Evolutionary conservation across 2,329 filamentous ascomycete species (phyloP).

Genomic region (Colletotrichum chrysophilum): DNA sequence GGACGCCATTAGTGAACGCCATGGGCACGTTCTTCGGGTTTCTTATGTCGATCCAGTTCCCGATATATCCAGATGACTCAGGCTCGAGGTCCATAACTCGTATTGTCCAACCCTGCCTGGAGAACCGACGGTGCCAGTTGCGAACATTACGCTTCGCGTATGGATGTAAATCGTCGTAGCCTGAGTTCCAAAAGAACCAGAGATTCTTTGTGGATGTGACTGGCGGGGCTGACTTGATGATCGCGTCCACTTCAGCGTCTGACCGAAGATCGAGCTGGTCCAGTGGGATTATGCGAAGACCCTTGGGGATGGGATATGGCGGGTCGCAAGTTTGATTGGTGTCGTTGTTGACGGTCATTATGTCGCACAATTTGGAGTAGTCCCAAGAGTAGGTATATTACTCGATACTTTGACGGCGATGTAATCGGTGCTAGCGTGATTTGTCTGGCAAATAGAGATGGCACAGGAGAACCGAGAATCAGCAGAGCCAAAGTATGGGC

Average conservation of each 20-base stretch:
- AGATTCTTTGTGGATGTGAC: conserved; percentile 46
- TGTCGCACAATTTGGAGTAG: neutral
- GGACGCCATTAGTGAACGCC: conserved; percentile 39
- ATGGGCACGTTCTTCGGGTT: neutral
- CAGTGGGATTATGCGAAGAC: neutral
- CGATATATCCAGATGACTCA: neutral
- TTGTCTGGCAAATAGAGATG: neutral
- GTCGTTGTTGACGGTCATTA: neutral
- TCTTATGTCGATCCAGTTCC: neutral
- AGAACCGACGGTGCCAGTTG: conserved; percentile 46
- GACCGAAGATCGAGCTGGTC: conserved; percentile 30
- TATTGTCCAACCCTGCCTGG: conserved; percentile 38
- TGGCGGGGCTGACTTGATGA: conserved; percentile 31
- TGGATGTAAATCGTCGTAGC: conserved; percentile 37
- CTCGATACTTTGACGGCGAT: neutral
- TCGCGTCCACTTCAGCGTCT: conserved; percentile 33
- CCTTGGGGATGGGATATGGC: neutral
- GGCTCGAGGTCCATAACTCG: conserved; percentile 39
- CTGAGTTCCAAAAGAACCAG: conserved; percentile 50
- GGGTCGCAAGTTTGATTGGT: neutral
- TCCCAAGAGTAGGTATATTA: neutral
- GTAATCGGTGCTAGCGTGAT: neutral
- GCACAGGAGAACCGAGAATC: neutral
- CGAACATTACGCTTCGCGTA: conserved; percentile 43
- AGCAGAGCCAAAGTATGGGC: neutral